Base-by-base conservation (phyloP, 2,329 filamentous ascomycete species). In the Colletotrichum truncatum region DNA sequence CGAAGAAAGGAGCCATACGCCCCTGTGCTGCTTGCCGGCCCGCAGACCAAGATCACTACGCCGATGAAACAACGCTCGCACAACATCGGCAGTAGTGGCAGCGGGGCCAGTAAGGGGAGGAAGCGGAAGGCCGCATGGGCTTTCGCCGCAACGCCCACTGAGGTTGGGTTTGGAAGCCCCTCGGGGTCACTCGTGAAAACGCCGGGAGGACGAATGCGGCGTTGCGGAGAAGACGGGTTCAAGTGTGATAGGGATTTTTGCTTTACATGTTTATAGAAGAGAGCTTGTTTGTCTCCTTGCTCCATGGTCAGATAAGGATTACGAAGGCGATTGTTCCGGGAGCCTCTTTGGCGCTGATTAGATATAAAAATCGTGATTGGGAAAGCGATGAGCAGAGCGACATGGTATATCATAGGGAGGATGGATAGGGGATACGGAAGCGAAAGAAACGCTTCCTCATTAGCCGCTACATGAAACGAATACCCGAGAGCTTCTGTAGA, bases 211-310 rank as follows among this genome's bases (percentile, higher is more conserved):
- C 81, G 82, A 12, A 69, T 80, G 68, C 77, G 84, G 54, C 78
- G 78, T 12, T 90, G 88, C 64, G 87, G 87, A 4, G 76, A 84
- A 67, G 81, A 82, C 68, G 87, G 84, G 11, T 89, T 85, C 71
- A 77, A 75, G 14, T 90, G 87, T 66, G 82, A 82, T 4, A 79
- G 84, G 57, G 82, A 86, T 66, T 89, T 89, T 75, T 90, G 88
- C 74, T 88, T 90, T 69, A 80, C 78, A 9, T 89, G 87, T 70
- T 76, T 86, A 63, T 79, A 61, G n/a, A 41, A 48, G 51, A n/a
- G n/a, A n/a, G n/a, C n/a, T n/a, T n/a, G n/a, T n/a, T n/a, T n/a
- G n/a, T n/a, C n/a, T n/a, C n/a, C n/a, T n/a, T n/a, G n/a, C n/a
- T n/a, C n/a, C n/a, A n/a, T n/a, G n/a, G n/a, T n/a, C n/a, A n/a